Conservation (phyloP, 345 rosid genomes). For the Geranium rotundifolium region DNA sequence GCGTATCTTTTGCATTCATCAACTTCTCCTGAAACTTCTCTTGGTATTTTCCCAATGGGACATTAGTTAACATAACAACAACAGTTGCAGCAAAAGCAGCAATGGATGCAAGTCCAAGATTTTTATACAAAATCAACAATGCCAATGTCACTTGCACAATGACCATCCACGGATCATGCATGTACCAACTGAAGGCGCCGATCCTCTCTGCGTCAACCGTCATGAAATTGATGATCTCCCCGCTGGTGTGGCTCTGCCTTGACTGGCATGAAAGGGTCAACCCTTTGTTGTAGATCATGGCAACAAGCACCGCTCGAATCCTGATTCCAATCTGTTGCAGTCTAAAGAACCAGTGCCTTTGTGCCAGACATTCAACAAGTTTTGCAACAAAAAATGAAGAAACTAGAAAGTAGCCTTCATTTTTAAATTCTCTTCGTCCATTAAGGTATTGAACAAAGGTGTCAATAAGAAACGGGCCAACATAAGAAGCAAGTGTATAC, state of each 20-base stretch:
- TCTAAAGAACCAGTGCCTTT: constrained; percentile 18
- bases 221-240: constrained; percentile 27
- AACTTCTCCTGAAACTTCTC: constrained; percentile 19
- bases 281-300: no score
- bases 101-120: constrained; percentile 16
- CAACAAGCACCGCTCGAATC: no score
- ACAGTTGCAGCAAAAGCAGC: constrained; percentile 14
- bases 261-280: no score
- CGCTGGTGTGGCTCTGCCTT: constrained; percentile 21
- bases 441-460: constrained; percentile 24
- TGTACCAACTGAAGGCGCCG: constrained; percentile 17
- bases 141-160: constrained; percentile 20
- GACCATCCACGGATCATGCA: constrained; percentile 25
- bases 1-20: constrained; percentile 23
- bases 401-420: constrained; percentile 22
- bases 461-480: constrained; percentile 28
- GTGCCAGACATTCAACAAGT: constrained; percentile 20
- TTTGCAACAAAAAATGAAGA: constrained; percentile 18
- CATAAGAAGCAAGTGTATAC: constrained; percentile 11
- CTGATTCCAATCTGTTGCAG: constrained; percentile 21
- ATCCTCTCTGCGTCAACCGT: constrained; percentile 24
- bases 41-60: constrained; percentile 17
- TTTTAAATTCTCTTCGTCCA: constrained; percentile 9
- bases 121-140: constrained; percentile 17
- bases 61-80: constrained; percentile 16